Conservation (phyloP, 1,284 basidiomycete species). For the Cryptococcus floricola region DNA sequence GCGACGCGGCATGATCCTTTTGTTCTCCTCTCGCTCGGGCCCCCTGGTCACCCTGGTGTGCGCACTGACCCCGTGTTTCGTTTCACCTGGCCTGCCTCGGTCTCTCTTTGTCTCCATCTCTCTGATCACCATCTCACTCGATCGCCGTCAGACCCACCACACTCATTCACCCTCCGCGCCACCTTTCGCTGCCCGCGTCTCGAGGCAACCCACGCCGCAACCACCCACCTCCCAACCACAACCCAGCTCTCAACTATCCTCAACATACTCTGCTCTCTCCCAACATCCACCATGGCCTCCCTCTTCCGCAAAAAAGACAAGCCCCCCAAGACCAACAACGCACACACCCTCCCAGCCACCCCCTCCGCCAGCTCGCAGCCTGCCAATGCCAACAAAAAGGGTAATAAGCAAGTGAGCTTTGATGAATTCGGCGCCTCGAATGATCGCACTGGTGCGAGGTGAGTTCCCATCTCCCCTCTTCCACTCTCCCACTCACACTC, state of each 20-base stretch:
- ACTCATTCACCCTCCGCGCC: not conserved
- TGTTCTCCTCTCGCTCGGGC: no score
- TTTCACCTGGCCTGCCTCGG: no score
- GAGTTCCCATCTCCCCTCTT: not conserved
- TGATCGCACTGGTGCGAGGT: not conserved
- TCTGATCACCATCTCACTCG: no score
- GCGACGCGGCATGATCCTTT: no score
- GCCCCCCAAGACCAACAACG: slow-evolving; percentile 7
- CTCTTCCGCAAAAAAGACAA: slow-evolving; percentile 9
- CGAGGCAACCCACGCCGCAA: not conserved
- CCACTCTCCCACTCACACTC: not conserved
- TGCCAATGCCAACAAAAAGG: not conserved
- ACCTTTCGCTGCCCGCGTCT: not conserved
- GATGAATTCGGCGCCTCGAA: slow-evolving; percentile 8
- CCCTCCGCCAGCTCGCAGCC: not conserved
- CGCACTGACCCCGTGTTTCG: no score
- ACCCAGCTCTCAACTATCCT: not conserved
- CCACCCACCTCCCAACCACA: not conserved
- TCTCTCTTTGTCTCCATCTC: no score
- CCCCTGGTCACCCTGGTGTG: no score
- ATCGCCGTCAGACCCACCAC: not conserved
- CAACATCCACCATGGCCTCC: slow-evolving; percentile 4
- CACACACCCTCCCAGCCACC: not conserved
- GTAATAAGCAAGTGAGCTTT: not conserved
- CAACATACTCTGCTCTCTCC: not conserved